Base-by-base conservation (phyloP, 2,329 filamentous ascomycete species). In the Colletotrichum sp. region DNA sequence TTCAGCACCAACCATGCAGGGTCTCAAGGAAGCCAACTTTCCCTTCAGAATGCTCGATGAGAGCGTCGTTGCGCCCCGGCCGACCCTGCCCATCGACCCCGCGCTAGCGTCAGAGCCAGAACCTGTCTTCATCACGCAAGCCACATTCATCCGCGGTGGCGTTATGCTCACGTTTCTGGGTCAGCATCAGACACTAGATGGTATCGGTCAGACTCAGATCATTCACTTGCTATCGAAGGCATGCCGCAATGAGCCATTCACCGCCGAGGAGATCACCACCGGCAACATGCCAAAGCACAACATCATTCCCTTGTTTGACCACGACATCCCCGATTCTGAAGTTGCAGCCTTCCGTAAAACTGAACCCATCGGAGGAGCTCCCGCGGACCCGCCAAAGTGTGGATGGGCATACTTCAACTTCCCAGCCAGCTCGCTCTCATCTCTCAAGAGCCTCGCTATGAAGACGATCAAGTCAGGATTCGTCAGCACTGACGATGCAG, bases 401-500 rank as follows among this genome's bases (percentile, higher is more conserved):
- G 34, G 67, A 9, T 90, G 89, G 87, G 80, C 82, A 0, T 87
- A 88, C 74, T 88, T 90, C 78, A 81, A 79, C 24, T 90, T 91
- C 79, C 72, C 81, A 2, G 44, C 82, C 1, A 59, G 79, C 5
- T 83, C 85, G 0, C 83, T 90, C 2, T 67, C 77, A 3, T 69
- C 78, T 0, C 80, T 91, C 2, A 91, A 91, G 75, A 59, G 79
- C 0, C 39, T 79, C 0, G 87, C 88, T 5, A 80, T 80, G 8
- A 59, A 78, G 70, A 77, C 78, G 12, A 68, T 81, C 68, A 75
- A 80, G 24, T 21, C 67, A 4, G 74, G 75, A 3, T 90, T 85
- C 76, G 80, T 91, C 26, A 90, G 89, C 2, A 91, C 89, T 1
- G 89, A 92, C 71, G 90, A 92, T 78, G 84, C 86, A 5, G 80